Base-by-base conservation (phyloP, 1,284 basidiomycete genomes). In the Tylopilus sp. region DNA sequence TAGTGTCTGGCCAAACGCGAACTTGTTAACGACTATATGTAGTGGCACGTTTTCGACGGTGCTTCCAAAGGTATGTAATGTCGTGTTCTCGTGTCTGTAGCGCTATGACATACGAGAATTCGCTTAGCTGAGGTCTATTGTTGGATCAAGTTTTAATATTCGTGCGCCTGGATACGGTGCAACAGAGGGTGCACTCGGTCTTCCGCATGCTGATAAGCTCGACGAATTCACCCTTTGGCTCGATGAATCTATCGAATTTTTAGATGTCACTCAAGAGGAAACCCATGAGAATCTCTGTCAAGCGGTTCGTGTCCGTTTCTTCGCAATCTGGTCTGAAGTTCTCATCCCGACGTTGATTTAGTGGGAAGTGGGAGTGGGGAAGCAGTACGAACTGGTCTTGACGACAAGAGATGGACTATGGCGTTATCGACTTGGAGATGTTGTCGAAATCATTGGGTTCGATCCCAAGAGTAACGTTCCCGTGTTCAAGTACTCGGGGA, bases 371-470 rank as follows among this genome's bases (percentile, higher is more conserved):
- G 51, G 73, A 51, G 62, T 64, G 5, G 66, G 69, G 3, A 68
- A 72, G 56, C 54, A 51, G 1, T 76, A 74, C 47, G 67, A 76
- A 32, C 58, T 65, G 2, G 57, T 74, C 8, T 32, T 70, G 52
- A 75, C 72, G 9, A 74, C 74, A 12, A 62, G 63, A 38, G 62
- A 70, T 22, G 73, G 73, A 4, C 52, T 76, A 41, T 76, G 74
- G 74, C 67, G 74, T 32, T 74, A 76, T n/a, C 63, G 32, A 13
- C 56, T 74, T 4, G 72, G 69, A 1, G 74, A 75, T n/a, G 22
- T 74, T 6, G 1, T 76, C 9, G 18, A 53, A 9, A 63, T 75
- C 22, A 12, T 65, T 5, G 73, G 73, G 5, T 72, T 70, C 36
- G 51, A 66, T 24, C 1, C 53, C 2, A 57, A 61, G 24, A 53